Conservation (phyloP, 169 alveolate species). For the Plasmodium yoelii region DNA sequence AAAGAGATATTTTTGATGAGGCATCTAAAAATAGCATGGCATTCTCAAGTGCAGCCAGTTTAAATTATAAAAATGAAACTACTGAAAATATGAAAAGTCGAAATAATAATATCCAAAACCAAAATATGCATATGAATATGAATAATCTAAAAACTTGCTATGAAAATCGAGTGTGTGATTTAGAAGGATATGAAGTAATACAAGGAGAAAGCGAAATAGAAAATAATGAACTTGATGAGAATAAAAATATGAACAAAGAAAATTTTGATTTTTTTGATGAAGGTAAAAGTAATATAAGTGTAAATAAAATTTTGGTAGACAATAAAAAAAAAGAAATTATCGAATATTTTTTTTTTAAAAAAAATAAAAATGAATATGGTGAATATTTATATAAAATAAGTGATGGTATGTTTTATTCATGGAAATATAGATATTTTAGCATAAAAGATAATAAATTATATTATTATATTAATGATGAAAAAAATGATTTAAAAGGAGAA, state of each 20-base stretch:
- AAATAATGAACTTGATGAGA: not conserved
- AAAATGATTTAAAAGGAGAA: constrained; percentile 71
- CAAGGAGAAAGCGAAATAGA: not conserved
- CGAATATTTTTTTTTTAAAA: constrained; percentile 27
- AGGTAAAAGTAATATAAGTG: not conserved
- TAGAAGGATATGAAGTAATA: not conserved
- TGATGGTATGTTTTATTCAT: constrained; percentile 25
- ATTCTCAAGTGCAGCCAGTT: too few species aligned
- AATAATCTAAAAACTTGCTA: not conserved
- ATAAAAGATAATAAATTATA: constrained; percentile 17
- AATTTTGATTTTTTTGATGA: not conserved
- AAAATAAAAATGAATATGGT: constrained; percentile 18
- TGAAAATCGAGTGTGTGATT: too few species aligned
- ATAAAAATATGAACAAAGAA: not conserved
- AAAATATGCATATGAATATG: not conserved
- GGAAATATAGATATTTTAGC: constrained; percentile 25
- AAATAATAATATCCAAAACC: not conserved
- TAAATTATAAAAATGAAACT: too few species aligned
- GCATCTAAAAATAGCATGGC: too few species aligned
- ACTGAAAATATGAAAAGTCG: too few species aligned
- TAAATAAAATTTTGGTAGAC: not conserved
- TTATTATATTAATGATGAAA: constrained; percentile 2
- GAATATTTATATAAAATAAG: constrained; percentile 20
- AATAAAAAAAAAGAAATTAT: not conserved
- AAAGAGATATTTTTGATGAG: too few species aligned